Conservation (phyloP, 2,329 filamentous ascomycete genomes). For the Dothidotthia symphoricarpi region DNA sequence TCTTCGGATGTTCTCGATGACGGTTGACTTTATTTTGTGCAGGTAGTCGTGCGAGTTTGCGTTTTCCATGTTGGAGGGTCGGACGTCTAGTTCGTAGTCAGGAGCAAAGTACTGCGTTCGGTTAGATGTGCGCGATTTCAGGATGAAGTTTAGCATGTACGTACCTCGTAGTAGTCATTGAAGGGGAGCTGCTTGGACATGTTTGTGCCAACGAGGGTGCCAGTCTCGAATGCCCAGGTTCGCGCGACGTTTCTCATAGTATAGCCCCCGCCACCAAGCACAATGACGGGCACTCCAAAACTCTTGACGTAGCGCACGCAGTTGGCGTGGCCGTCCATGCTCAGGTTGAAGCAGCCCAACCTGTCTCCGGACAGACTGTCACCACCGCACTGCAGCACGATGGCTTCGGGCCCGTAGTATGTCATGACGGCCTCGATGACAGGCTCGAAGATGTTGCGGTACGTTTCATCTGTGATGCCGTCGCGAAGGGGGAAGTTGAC, state of each 20-base stretch:
- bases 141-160: slow-evolving; percentile 9
- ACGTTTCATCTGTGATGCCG: slow-evolving; percentile 66
- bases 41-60: slow-evolving; percentile 67
- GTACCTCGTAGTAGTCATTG: slow-evolving; percentile 86
- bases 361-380: slow-evolving; percentile 67
- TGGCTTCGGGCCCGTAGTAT: slow-evolving; percentile 65
- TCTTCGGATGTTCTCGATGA: slow-evolving; percentile 65
- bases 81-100: slow-evolving; percentile 68
- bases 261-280: slow-evolving; percentile 67
- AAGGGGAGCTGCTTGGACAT: slow-evolving; percentile 84
- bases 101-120: slow-evolving; percentile 62
- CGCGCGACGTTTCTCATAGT: slow-evolving; percentile 66
- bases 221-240: slow-evolving; percentile 67
- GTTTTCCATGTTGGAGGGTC: slow-evolving; percentile 71
- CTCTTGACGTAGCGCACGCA: slow-evolving; percentile 68
- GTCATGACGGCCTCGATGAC: slow-evolving; percentile 68
- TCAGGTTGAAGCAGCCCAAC: slow-evolving; percentile 68
- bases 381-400: slow-evolving; percentile 67
- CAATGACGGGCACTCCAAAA: slow-evolving; percentile 63
- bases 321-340: slow-evolving; percentile 68
- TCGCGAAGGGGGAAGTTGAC: slow-evolving; percentile 70
- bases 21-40: slow-evolving; percentile 64
- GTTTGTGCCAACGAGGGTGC: slow-evolving; percentile 77
- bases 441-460: slow-evolving; percentile 68
- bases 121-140: slow-evolving; percentile 17